A percentile compares a stretch with the other conserved stretches of the same genome.
Conservation (phyloP, 2,329 filamentous ascomycete species). For the Huntiella moniliformis region DNA sequence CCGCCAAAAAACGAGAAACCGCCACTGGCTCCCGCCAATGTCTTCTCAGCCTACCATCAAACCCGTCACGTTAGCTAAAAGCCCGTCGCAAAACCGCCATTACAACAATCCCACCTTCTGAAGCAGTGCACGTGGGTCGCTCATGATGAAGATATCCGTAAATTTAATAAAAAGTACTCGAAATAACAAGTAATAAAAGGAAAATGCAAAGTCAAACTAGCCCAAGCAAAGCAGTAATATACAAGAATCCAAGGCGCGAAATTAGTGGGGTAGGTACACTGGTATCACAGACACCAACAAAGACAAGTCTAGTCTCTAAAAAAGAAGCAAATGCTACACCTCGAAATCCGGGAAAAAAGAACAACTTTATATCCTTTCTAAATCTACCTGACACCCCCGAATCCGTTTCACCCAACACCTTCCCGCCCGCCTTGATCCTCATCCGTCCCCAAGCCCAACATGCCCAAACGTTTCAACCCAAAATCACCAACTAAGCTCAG, state of each 20-base stretch:
- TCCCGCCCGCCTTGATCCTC: background rate
- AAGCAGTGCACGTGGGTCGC: constrained; percentile 55
- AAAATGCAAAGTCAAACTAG: background rate
- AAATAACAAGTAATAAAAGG: background rate
- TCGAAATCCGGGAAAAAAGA: background rate
- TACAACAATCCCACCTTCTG: constrained; percentile 43
- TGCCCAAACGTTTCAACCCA: background rate
- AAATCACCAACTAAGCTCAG: background rate
- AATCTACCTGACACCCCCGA: background rate
- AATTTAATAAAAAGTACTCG: background rate
- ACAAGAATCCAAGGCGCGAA: too few species aligned
- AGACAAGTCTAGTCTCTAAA: background rate
- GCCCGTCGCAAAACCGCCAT: background rate
- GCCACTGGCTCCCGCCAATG: constrained; percentile 49
- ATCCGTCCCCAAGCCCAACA: background rate
- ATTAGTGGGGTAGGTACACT: background rate
- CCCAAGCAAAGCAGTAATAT: too few species aligned
- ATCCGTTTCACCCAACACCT: background rate
- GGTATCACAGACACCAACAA: background rate
- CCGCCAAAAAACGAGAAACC: constrained; percentile 86
- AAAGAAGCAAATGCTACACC: background rate
- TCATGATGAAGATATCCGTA: constrained; percentile 4
- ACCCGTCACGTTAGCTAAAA: background rate
- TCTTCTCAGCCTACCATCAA: constrained; percentile 60
- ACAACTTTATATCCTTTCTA: background rate